These are phyloP conservation scores for Lobosporangium transversale DNA, from an alignment of 192 early-diverging fungal species.

Conservation along the genomic window DNA sequence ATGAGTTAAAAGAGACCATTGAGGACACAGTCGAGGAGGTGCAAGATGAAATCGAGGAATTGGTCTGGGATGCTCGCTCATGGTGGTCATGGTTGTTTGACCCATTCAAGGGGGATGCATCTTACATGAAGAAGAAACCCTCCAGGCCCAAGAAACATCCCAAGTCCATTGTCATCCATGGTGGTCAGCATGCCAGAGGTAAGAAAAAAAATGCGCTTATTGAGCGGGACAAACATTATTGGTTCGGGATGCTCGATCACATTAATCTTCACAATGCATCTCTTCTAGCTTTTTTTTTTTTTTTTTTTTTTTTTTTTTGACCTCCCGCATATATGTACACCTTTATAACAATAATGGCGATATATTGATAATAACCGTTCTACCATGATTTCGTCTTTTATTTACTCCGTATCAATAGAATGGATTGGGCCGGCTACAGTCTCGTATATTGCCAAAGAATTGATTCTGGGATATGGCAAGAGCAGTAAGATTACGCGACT, in stretches of 20 bases:
- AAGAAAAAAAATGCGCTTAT: conserved; percentile 9
- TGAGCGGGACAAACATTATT: too few relatives aligned
- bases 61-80: conserved; percentile 14
- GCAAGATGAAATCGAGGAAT: not conserved
- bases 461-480: conserved; percentile 58
- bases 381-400: not conserved
- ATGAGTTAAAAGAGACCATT: not conserved
- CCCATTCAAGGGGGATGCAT: not conserved
- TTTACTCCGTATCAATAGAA: conserved; percentile 10
- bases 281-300: conserved; percentile 1
- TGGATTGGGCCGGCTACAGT: conserved; percentile 67
- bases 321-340: not conserved
- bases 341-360: too few relatives aligned
- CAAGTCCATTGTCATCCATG: conserved; percentile 58
- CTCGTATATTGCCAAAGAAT: conserved; percentile 63
- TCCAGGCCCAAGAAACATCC: conserved; percentile 35
- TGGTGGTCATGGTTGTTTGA: conserved; percentile 48
- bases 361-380: not conserved
- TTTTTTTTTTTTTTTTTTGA: conserved; percentile 16
- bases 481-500: conserved; percentile 58
- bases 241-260: too few relatives aligned
- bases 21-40: conserved; percentile 10
- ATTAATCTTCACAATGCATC: too few relatives aligned
- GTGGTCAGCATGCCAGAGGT: conserved; percentile 60
- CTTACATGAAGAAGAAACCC: conserved; percentile 6